Percentiles rank a stretch among this genome's conserved stretches.
These are phyloP conservation scores for Lentinula novae-zelandiae DNA, from an alignment of 1,284 basidiomycete species.

Conservation along the genomic window DNA sequence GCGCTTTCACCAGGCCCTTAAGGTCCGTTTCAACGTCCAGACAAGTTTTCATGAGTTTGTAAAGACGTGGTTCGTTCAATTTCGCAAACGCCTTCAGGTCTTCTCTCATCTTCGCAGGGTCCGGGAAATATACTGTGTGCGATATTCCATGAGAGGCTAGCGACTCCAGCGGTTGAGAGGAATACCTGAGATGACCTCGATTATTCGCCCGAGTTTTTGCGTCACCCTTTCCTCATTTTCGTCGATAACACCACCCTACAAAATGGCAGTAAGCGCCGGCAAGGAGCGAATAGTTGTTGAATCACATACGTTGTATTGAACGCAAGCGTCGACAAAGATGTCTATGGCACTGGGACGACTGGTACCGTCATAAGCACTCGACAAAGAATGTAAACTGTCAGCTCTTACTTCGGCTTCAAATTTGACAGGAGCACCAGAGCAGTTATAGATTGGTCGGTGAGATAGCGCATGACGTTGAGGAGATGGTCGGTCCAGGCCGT, in stretches of 20 bases:
- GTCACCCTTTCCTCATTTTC: constrained; percentile 66
- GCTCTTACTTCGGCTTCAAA: constrained; percentile 55
- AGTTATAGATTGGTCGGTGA: constrained; percentile 61
- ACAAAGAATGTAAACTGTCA: background rate
- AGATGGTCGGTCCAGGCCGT: constrained; percentile 84
- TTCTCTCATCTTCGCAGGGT: constrained; percentile 70
- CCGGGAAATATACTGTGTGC: constrained; percentile 54
- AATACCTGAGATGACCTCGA: constrained; percentile 61
- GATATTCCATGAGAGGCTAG: background rate
- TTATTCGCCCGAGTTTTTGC: constrained; percentile 48
- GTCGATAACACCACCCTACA: constrained; percentile 53
- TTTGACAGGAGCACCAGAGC: constrained; percentile 61
- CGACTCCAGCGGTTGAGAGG: constrained; percentile 10
- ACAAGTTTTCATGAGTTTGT: constrained; percentile 79
- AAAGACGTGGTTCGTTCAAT: constrained; percentile 82
- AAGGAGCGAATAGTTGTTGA: background rate
- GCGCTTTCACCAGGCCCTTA: constrained; percentile 76
- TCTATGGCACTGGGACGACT: constrained; percentile 8
- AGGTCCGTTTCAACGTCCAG: constrained; percentile 84
- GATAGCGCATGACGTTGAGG: constrained; percentile 66
- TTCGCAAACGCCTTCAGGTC: constrained; percentile 86
- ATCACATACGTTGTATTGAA: constrained; percentile 8
- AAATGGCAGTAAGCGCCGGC: background rate
- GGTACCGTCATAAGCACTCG: background rate
- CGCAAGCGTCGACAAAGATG: constrained; percentile 4